These are phyloP conservation scores for Cercospora zeae-maydis DNA, from an alignment of 2,329 filamentous ascomycete genomes.

Conservation along the genomic window DNA sequence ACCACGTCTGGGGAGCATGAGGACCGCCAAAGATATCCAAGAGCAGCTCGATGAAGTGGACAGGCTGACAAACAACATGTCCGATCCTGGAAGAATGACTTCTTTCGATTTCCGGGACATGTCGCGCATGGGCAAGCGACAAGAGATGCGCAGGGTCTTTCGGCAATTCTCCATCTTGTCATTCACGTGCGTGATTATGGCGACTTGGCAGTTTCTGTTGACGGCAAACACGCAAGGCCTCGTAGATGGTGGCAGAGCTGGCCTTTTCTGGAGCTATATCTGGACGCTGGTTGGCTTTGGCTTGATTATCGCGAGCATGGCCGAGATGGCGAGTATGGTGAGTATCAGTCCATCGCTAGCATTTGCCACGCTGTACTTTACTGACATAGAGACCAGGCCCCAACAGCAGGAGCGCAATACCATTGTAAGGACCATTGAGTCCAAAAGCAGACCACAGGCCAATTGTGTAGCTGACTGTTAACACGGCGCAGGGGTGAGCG, in stretches of 20 bases:
- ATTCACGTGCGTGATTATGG: constrained; percentile 50
- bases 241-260: constrained; percentile 20
- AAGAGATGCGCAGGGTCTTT: constrained; percentile 51
- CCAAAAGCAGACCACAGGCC: not conserved
- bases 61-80: constrained; percentile 13
- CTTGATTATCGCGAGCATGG: constrained; percentile 27
- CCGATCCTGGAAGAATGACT: constrained; percentile 18
- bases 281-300: constrained; percentile 22
- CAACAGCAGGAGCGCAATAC: constrained; percentile 28
- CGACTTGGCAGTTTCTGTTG: constrained; percentile 51
- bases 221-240: constrained; percentile 32
- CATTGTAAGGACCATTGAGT: constrained; percentile 10
- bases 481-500: constrained; percentile 8
- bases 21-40: not conserved
- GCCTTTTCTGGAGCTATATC: constrained; percentile 22
- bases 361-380: not conserved
- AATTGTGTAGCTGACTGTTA: not conserved
- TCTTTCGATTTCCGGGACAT: constrained; percentile 42
- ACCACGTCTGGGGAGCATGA: constrained; percentile 1
- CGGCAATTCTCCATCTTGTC: constrained; percentile 49
- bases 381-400: constrained; percentile 18
- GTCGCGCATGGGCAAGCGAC: constrained; percentile 49
- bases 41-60: constrained; percentile 7
- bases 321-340: constrained; percentile 32
- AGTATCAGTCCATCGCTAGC: not conserved